Percentiles rank a stretch among this genome's conserved stretches.
phyloP scores from a whole-genome alignment of 441 rosid genomes.

The Pelargonium myrrhifolium region DNA sequence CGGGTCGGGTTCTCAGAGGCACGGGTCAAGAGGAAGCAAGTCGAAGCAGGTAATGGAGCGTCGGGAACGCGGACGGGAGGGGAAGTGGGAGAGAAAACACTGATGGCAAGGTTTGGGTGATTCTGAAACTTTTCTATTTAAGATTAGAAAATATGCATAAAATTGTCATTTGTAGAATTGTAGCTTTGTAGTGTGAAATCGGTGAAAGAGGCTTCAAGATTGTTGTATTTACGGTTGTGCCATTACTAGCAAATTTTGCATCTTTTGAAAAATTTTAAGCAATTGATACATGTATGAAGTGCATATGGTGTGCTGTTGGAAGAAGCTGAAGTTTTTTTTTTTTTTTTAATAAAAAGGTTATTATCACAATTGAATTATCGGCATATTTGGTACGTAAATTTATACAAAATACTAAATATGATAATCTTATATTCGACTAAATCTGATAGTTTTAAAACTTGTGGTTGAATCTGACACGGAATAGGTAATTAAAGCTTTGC shows the following conservation, averaged over 20 bases:
- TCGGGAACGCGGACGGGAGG: slow-evolving; percentile 76
- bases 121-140: too few relatives aligned
- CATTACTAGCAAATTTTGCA: background rate
- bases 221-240: slow-evolving; percentile 1
- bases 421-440: too few relatives aligned
- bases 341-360: too few relatives aligned
- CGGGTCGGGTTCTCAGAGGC: slow-evolving; percentile 43
- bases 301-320: too few relatives aligned
- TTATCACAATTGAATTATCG: too few relatives aligned
- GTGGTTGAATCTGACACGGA: too few relatives aligned
- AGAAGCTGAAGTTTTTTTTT: too few relatives aligned
- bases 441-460: too few relatives aligned
- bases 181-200: background rate
- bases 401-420: too few relatives aligned
- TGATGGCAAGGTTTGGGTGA: slow-evolving; percentile 19
- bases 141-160: background rate
- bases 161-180: background rate
- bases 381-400: too few relatives aligned
- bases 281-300: too few relatives aligned
- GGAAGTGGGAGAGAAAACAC: slow-evolving; percentile 88
- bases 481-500: too few relatives aligned
- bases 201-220: background rate
- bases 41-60: slow-evolving; percentile 59
- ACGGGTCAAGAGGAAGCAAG: slow-evolving; percentile 66
- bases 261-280: background rate